phyloP scores from a whole-genome alignment of 352 stramenopile genomes.

The Blastocystis sp. region DNA sequence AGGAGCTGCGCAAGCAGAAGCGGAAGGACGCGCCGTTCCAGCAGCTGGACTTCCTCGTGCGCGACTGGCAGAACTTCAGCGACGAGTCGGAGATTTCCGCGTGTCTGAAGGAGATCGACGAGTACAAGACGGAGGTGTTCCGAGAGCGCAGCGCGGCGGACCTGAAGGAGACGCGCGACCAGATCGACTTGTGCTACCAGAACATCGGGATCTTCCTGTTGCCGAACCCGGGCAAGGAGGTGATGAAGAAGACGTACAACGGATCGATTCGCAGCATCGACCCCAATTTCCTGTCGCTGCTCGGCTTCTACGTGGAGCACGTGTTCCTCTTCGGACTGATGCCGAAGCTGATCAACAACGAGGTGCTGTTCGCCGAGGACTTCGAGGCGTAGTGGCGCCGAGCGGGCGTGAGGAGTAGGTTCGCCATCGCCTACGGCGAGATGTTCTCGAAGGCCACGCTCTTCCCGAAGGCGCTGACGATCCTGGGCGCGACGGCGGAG shows the following conservation, averaged over 20 bases:
- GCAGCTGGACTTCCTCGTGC: conserved; percentile 95
- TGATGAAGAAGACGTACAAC: conserved; percentile 95
- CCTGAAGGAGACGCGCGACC: conserved; percentile 88
- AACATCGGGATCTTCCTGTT: conserved; percentile 91
- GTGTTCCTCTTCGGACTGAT: conserved; percentile 88
- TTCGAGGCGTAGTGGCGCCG: conserved; percentile 77
- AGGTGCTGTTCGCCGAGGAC: conserved; percentile 89
- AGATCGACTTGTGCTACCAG: conserved; percentile 95
- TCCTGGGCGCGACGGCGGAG: conserved; percentile 93
- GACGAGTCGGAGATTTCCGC: conserved; percentile 7
- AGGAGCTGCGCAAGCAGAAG: conserved; percentile 66
- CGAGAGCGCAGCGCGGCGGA: conserved; percentile 90
- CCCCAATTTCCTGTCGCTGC: conserved; percentile 87
- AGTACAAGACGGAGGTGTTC: conserved; percentile 90
- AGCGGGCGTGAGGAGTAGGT: conserved; percentile 79
- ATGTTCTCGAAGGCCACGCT: conserved; percentile 92
- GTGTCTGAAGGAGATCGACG: conserved; percentile 85
- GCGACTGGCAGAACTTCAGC: conserved; percentile 85
- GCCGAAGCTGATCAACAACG: conserved; percentile 92
- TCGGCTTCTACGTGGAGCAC: conserved; percentile 91
- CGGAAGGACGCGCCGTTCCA: conserved; percentile 88
- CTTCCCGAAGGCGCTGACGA: conserved; percentile 94
- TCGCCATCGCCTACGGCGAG: conserved; percentile 93
- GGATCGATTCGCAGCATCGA: conserved; percentile 92
- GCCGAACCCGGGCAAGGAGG: conserved; percentile 91